Conservation (phyloP, 768 basidiomycete genomes). For the Leccinellum luteum region DNA sequence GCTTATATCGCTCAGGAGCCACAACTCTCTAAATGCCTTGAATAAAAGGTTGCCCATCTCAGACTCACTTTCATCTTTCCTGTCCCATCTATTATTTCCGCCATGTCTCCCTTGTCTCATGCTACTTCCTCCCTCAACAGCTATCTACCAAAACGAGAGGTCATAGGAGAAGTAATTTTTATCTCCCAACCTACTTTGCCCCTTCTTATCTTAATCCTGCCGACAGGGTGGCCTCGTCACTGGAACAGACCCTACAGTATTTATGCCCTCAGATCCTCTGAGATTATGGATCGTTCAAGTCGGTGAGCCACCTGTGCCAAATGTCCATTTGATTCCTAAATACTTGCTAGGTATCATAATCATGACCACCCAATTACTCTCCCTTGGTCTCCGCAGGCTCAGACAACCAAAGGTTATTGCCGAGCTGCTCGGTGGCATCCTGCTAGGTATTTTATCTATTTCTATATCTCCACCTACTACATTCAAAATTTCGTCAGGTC, state of each 20-base stretch:
- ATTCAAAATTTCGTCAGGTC: slow-evolving; percentile 19
- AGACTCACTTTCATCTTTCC: not conserved
- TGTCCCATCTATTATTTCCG: slow-evolving; percentile 23
- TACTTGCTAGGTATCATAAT: slow-evolving; percentile 70
- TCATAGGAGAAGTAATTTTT: slow-evolving; percentile 22
- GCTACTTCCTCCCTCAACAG: slow-evolving; percentile 30
- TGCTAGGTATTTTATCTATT: slow-evolving; percentile 59
- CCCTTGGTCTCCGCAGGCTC: slow-evolving; percentile 66
- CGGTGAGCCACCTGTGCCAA: slow-evolving; percentile 41
- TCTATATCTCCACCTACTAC: slow-evolving; percentile 6
- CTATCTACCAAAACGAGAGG: slow-evolving; percentile 8
- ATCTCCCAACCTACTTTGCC: not conserved
- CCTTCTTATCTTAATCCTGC: slow-evolving; percentile 4
- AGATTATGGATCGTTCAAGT: slow-evolving; percentile 78
- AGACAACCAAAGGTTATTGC: slow-evolving; percentile 86
- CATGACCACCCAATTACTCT: slow-evolving; percentile 70
- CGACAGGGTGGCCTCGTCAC: slow-evolving; percentile 69
- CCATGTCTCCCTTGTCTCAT: slow-evolving; percentile 43
- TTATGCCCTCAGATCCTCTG: slow-evolving; percentile 67
- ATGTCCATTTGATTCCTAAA: not conserved
- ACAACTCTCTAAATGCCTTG: not conserved
- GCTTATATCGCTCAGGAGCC: not conserved
- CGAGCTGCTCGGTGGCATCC: slow-evolving; percentile 83
- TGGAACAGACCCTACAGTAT: slow-evolving; percentile 68
- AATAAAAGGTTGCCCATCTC: not conserved